Evolutionary conservation across 1,284 basidiomycete genomes (phyloP).

Genomic region (Boletus mariae): DNA sequence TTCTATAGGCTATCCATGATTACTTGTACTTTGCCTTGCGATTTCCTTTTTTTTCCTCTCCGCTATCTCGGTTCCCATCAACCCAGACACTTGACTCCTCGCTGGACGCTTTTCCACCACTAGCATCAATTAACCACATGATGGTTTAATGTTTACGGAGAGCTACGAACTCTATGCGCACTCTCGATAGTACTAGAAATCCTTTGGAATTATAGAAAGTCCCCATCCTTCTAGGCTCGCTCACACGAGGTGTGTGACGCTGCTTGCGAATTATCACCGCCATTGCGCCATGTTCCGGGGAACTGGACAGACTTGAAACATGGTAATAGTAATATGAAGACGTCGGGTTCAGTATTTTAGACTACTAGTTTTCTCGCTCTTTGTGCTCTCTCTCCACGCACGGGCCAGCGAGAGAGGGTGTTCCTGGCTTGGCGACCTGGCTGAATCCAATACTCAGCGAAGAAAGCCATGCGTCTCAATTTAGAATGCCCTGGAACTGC

Average conservation of each 20-base stretch:
- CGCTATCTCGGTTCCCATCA: constrained; percentile 1
- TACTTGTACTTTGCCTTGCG: constrained; percentile 27
- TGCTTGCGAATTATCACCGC: constrained; percentile 8
- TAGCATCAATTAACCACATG: constrained; percentile 15
- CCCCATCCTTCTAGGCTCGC: not conserved
- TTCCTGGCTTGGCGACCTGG: constrained; percentile 16
- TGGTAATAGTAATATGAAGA: not conserved
- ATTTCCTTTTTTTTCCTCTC: not conserved
- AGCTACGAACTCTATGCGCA: constrained; percentile 25
- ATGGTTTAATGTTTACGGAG: constrained; percentile 24
- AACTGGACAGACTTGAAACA: constrained; percentile 15
- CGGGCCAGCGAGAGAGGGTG: not conserved
- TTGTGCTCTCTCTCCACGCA: not conserved
- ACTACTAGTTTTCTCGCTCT: not conserved
- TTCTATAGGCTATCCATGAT: constrained; percentile 28
- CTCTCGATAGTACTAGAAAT: not conserved
- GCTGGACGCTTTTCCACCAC: constrained; percentile 10
- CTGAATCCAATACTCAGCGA: constrained; percentile 12
- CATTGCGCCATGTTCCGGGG: constrained; percentile 28
- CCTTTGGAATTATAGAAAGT: not conserved
- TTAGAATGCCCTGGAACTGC: constrained; percentile 16
- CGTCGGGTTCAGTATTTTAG: not conserved
- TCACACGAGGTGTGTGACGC: not conserved
- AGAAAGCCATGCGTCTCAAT: constrained; percentile 20
- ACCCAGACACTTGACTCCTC: constrained; percentile 17